Base-by-base conservation (phyloP, 1,284 basidiomycete species). In the Volvariella volvacea region DNA sequence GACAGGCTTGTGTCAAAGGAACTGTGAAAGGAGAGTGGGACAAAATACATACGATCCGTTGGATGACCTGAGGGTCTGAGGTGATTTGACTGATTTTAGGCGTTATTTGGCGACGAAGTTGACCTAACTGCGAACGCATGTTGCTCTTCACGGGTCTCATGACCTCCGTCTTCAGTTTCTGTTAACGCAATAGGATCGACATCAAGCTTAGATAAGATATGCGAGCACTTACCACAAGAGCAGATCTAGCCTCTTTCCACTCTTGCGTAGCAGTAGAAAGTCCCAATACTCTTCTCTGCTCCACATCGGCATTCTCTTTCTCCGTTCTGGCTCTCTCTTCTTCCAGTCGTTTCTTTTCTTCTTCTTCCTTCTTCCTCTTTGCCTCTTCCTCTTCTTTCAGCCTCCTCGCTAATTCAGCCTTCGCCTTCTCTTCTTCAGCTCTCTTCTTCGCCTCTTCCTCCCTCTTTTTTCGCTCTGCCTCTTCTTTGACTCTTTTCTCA, bases 61-160 rank as follows among this genome's bases (percentile, higher is more conserved):
- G 50, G 39, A 94, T 89, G n/a, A 81, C 73, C 32, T 73, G 60
- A 1, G 67, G 55, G 38, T 93, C 87, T 54, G 92, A 90, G 9
- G 92, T 93, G 28, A 98, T 69, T 62, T 98, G 95, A 1, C 94
- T 92, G 31, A 98, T 78, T 58, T 91, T 92, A 22, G 91, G 87
- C 1, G 84, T 92, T 45, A 99, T 93, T 56, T 86, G 76, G 40
- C 94, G 79, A 48, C 95, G 88, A 28, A 80, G 74, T 39, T 68
- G 71, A 42, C 68, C 76, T 77, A 80, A 83, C 25, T 67, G 60
- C 1, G 76, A 60, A 59, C 79, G 83, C 45, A 73, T 49, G 58
- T 87, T 70, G 2, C 61, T 67, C 59, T 95, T 93, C 44, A 94
- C 81, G 7, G 62, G 58, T 36, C 77, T 79, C 62, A 96, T 82